Base-by-base conservation (phyloP, 2,329 filamentous ascomycete genomes). In the Scortechinia acanthostroma region DNA sequence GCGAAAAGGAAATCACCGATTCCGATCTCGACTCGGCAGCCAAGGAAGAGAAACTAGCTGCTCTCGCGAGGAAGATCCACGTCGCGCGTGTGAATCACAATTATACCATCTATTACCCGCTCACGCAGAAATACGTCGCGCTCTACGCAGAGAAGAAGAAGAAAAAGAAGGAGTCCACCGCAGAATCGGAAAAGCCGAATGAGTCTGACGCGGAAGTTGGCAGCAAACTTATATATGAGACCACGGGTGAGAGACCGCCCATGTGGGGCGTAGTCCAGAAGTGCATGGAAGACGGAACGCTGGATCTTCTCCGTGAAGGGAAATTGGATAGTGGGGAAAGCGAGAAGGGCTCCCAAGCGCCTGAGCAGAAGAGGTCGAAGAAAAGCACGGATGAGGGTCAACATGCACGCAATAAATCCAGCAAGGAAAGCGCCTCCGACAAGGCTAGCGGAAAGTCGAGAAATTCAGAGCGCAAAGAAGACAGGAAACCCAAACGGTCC, bases 31-130 rank as follows among this genome's bases (percentile, higher is more conserved):
- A 58, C 49, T n/a, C n/a, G n/a, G n/a, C n/a, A n/a, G 48, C 48
- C 40, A 21, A 56, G 53, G 43, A 51, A 52, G 45, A 61, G 49
- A 44, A 50, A 43, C 33, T 52, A 33, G 51, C 47, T 30, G 48
- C 43, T 42, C 54, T 64, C 42, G 59, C 54, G 48, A 49, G 51
- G 37, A 60, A 62, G 44, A 60, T 76, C 20, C 70, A 76, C 51
- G 58, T 58, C 22, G 69, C 71, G 4, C 70, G 75, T 45, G 70
- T 81, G 19, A 78, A 82, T 54, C 57, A 82, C 50, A 80, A 79
- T 54, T 84, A 84, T 56, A 73, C 79, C 4, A 68, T 76, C 30
- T 82, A 79, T 56, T 80, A 73, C 50, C 80, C 80, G 14, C 65
- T 83, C 19, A 69, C 71, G 46, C 67, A 74, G 54, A 73, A 77